A percentile compares a stretch with the other conserved stretches of the same genome.
These are phyloP conservation scores for Xylaria palmicola DNA, from an alignment of 495 filamentous ascomycete species.

Conservation along the genomic window DNA sequence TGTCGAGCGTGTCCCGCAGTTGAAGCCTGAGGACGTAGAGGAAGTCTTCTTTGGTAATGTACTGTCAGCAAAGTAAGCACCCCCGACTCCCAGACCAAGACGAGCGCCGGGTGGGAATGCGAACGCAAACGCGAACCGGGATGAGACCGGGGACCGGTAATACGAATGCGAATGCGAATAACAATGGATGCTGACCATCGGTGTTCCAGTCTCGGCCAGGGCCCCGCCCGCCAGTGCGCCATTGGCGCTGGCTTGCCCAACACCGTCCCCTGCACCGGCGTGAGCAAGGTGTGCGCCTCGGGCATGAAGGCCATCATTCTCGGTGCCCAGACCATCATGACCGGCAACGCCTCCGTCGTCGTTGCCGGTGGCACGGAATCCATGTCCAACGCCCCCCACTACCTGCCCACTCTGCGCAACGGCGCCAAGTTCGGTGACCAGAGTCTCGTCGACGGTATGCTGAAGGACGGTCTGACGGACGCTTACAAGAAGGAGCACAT, in stretches of 20 bases:
- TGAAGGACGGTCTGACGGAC: conserved; percentile 89
- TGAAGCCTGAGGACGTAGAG: conserved; percentile 83
- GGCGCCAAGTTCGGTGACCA: conserved; percentile 91
- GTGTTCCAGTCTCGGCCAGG: conserved; percentile 79
- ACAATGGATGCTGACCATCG: conserved; percentile 18
- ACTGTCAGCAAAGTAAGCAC: conserved; percentile 85
- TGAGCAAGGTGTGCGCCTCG: conserved; percentile 99
- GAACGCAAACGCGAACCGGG: no score
- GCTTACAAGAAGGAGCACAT: conserved; percentile 92
- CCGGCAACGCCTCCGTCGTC: conserved; percentile 83
- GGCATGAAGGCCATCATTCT: conserved; percentile 91
- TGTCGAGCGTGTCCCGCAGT: conserved; percentile 76
- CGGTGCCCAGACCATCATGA: conserved; percentile 94
- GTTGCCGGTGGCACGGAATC: conserved; percentile 93
- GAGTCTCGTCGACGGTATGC: conserved; percentile 80
- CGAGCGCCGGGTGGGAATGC: not conserved
- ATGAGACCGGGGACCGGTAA: no score
- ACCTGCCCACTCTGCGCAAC: conserved; percentile 76
- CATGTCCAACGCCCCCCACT: conserved; percentile 98
- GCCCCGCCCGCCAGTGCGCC: conserved; percentile 91
- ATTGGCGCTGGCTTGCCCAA: conserved; percentile 80
- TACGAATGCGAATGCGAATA: not conserved
- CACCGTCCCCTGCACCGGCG: conserved; percentile 79
- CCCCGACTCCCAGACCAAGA: conserved; percentile 2
- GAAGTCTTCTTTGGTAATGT: conserved; percentile 99